These are phyloP conservation scores for Coelastrella sp. DNA, from an alignment of 139 green algal genomes.

Conservation along the genomic window DNA sequence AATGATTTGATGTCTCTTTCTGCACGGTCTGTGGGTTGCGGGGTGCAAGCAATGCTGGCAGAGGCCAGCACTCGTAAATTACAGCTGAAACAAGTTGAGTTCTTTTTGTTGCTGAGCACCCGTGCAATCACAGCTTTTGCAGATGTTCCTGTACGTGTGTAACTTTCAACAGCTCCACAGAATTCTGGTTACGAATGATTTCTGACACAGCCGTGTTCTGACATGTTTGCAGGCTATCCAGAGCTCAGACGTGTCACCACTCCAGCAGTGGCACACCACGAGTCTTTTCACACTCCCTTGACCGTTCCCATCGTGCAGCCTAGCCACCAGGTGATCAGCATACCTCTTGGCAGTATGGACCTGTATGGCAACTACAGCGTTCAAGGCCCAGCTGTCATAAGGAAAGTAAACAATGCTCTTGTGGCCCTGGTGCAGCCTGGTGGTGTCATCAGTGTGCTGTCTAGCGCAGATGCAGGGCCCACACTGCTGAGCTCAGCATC, in stretches of 20 bases:
- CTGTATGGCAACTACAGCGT: conserved; percentile 40
- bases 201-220: neutral
- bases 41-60: no score
- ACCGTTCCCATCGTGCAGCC: neutral
- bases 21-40: no score
- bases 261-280: conserved; percentile 21
- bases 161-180: neutral
- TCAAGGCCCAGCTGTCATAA: conserved; percentile 27
- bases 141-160: neutral
- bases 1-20: no score
- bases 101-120: no score
- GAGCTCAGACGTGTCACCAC: neutral
- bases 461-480: neutral
- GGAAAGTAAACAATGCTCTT: conserved; percentile 36
- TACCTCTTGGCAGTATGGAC: conserved; percentile 22
- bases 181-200: neutral
- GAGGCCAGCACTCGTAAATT: no score
- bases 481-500: conserved; percentile 19
- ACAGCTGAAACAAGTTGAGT: no score
- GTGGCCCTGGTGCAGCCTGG: conserved; percentile 35
- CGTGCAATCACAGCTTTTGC: no score
- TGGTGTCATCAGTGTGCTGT: conserved; percentile 28
- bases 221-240: neutral
- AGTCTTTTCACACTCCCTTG: conserved; percentile 5
- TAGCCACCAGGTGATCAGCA: conserved; percentile 26